Evolutionary conservation across 75 land plant species (phyloP).

Genomic region (Larix kaempferi): DNA sequence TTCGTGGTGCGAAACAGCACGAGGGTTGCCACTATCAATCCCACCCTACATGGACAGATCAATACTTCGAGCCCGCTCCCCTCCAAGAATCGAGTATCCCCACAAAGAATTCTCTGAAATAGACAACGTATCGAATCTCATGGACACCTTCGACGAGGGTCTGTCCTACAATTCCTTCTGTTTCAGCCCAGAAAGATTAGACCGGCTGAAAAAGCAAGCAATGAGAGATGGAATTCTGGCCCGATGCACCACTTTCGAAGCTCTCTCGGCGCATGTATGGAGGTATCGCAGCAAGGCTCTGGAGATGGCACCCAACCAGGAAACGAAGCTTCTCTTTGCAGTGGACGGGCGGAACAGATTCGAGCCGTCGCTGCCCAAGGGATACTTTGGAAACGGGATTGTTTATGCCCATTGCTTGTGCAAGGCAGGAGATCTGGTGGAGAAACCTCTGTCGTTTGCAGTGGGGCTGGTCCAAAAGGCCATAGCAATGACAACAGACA

Average conservation of each 20-base stretch:
- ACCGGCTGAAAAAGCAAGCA: too few relatives aligned
- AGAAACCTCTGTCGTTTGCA: constrained; percentile 47
- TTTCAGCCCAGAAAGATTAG: constrained; percentile 50
- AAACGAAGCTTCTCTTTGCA: constrained; percentile 82
- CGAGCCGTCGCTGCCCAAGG: constrained; percentile 41
- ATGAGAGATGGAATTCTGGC: too few relatives aligned
- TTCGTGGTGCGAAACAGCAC: constrained; percentile 40
- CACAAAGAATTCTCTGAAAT: neutral
- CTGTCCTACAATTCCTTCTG: constrained; percentile 40
- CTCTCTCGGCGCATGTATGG: constrained; percentile 80
- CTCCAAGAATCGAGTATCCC: constrained; percentile 13
- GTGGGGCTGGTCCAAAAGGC: constrained; percentile 72
- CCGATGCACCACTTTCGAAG: constrained; percentile 82
- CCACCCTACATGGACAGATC: constrained; percentile 30
- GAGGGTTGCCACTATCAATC: constrained; percentile 14
- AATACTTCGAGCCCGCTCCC: constrained; percentile 21
- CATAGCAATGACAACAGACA: constrained; percentile 60
- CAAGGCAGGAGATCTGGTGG: constrained; percentile 50
- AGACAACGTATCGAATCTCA: constrained; percentile 42
- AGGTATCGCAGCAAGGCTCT: constrained; percentile 52
- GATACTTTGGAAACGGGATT: constrained; percentile 86
- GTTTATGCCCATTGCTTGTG: constrained; percentile 60
- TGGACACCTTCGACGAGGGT: too few relatives aligned
- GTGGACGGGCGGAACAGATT: constrained; percentile 75
- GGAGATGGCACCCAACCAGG: constrained; percentile 45